phyloP scores from a whole-genome alignment of 257 asterid species.

The Solanum lignicaule region DNA sequence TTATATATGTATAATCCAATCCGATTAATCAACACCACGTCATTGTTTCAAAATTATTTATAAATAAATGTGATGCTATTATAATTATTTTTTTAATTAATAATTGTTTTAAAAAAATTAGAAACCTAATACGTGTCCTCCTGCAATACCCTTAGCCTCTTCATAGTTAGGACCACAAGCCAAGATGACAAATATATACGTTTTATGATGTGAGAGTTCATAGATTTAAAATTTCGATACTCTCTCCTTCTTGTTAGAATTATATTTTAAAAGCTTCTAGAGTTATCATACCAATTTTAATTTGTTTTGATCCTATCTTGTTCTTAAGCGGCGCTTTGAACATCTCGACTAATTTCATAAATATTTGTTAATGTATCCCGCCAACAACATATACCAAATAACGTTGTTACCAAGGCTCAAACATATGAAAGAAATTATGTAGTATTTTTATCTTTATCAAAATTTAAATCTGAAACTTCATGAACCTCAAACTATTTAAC shows the following conservation, averaged over 20 bases:
- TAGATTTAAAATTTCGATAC: background rate
- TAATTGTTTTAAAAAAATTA: background rate
- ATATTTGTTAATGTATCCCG: rapidly evolving
- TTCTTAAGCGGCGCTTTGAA: background rate
- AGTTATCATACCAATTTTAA: background rate
- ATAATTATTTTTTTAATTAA: background rate
- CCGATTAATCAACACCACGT: background rate
- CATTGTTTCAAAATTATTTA: background rate
- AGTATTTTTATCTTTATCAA: too few species aligned
- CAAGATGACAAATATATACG: conserved; percentile 3
- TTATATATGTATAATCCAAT: background rate
- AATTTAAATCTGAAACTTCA: too few species aligned
- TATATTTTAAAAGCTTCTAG: background rate
- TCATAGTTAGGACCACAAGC: background rate
- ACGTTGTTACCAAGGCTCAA: too few species aligned
- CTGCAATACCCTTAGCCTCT: background rate
- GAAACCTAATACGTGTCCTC: conserved; percentile 12
- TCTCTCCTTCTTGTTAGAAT: background rate
- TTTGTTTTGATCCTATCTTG: background rate
- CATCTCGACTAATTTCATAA: background rate
- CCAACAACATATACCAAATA: too few species aligned
- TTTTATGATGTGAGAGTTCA: background rate
- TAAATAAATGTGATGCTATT: background rate
- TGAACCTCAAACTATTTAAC: too few species aligned
- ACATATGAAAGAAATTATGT: background rate